phyloP scores from a whole-genome alignment of 805 yeast species.

The Wickerhamomyces chaumierensis region DNA sequence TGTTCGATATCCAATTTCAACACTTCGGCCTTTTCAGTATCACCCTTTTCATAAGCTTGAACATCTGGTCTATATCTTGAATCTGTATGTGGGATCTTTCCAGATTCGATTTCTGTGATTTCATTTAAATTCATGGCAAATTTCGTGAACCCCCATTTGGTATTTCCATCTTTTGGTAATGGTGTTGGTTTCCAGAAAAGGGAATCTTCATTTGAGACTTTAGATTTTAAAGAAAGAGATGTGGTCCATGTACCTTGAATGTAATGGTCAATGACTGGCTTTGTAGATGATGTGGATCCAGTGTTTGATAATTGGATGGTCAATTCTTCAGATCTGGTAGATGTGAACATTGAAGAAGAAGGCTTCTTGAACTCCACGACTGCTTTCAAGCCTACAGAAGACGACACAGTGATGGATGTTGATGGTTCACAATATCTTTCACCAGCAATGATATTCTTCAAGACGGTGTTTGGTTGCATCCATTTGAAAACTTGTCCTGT shows the following conservation, averaged over 20 bases:
- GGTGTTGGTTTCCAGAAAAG: constrained; percentile 64
- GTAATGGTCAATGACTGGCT: constrained; percentile 5
- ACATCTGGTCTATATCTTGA: constrained; percentile 87
- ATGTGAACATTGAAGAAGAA: constrained; percentile 68
- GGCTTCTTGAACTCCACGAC: constrained; percentile 53
- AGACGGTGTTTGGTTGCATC: constrained; percentile 70
- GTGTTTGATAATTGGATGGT: constrained; percentile 19
- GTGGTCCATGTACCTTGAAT: constrained; percentile 74
- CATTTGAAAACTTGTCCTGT: constrained; percentile 67
- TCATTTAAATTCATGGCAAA: constrained; percentile 79
- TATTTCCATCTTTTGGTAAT: constrained; percentile 42
- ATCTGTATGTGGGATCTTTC: constrained; percentile 68
- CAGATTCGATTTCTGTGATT: constrained; percentile 60
- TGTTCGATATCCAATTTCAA: constrained; percentile 65
- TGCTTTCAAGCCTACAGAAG: constrained; percentile 61
- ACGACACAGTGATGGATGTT: constrained; percentile 51
- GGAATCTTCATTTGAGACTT: no score
- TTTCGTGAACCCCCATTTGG: constrained; percentile 76
- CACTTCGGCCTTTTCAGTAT: constrained; percentile 59
- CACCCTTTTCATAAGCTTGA: constrained; percentile 55
- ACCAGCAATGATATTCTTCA: constrained; percentile 87
- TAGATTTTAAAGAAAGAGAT: constrained; percentile 20
- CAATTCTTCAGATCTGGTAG: constrained; percentile 60
- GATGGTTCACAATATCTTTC: constrained; percentile 89
- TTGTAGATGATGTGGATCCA: constrained; percentile 12